Evolutionary conservation across 2,329 filamentous ascomycete genomes (phyloP), one percentile per base, ranked within the genome.

Genomic region (Hypoxylon sp.): DNA sequence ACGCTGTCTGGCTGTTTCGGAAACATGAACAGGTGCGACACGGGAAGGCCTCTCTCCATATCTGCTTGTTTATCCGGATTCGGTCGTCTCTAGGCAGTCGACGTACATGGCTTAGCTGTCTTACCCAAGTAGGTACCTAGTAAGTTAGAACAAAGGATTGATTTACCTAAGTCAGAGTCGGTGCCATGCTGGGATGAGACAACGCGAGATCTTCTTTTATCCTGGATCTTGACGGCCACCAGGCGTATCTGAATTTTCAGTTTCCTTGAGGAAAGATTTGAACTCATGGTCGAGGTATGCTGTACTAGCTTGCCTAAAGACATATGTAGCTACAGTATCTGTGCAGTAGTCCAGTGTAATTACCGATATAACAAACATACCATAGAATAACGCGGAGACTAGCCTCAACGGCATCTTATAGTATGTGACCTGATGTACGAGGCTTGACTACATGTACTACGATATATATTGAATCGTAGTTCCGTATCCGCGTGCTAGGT

Each of bases 31-130:
- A n/a, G n/a, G n/a, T n/a, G 15, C 11, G 11, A 21, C 16, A n/a
- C 23, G 26, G n/a, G n/a, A n/a, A 34, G 38, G 20, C 41, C 23
- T 11, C 19, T 34, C 13, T 30, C 16, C 7, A 11, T 21, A 19
- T 7, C 17, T 20, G 5, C 15, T n/a, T 31, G 30, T 26, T 35
- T 40, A 34, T 46, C 56, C 52, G 52, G 52, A 59, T 59, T 56
- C 48, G 48, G 56, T 11, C 40, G 32, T 31, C 31, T 46, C 42
- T 23, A 26, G 9, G 12, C 32, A 32, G n/a, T n/a, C 7, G 19
- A 21, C n/a, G n/a, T 36, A 36, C 11, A 25, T 32, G 34, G 47
- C 30, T 37, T 47, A 21, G 37, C 25, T 5, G 37, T 48, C 32
- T 55, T 29, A 41, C 17, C n/a, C n/a, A n/a, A n/a, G n/a, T n/a